phyloP scores from a whole-genome alignment of 2,329 filamentous ascomycete genomes.

The Colletotrichum noveboracense region DNA sequence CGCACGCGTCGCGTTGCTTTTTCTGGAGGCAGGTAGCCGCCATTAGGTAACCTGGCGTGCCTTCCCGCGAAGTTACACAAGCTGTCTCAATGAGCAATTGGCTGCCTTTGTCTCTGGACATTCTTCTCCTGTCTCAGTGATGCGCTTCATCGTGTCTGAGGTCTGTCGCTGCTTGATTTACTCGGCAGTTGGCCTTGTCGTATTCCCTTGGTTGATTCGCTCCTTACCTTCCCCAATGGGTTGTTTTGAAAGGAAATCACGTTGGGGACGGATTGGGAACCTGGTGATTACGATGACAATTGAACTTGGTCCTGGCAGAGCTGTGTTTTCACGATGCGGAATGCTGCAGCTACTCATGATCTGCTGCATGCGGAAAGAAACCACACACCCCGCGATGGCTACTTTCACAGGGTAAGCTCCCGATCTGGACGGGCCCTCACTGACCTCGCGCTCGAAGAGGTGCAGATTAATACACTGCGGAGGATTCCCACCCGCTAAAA shows the following conservation, averaged over 20 bases:
- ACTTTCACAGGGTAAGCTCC: not conserved
- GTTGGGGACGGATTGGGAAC: rapidly evolving
- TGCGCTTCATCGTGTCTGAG: not conserved
- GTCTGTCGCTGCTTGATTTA: not conserved
- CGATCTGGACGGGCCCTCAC: rapidly evolving
- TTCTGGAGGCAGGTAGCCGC: conserved; percentile 10
- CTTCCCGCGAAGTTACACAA: not conserved
- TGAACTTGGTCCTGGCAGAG: not conserved
- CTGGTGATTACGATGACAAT: not conserved
- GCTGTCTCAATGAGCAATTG: not conserved
- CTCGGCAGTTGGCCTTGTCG: not conserved
- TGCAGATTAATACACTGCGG: rapidly evolving
- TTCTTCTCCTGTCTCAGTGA: not conserved
- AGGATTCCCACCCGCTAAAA: not conserved
- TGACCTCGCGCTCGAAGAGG: rapidly evolving
- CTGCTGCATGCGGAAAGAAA: not conserved
- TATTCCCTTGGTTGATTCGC: not conserved
- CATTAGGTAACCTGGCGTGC: conserved; percentile 11
- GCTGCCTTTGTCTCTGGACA: not conserved
- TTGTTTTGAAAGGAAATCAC: not conserved
- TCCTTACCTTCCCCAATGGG: not conserved
- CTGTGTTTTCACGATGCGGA: not conserved
- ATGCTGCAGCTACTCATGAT: not conserved
- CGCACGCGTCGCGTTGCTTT: conserved; percentile 21
- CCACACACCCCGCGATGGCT: not conserved